Evolutionary conservation across 1,284 basidiomycete genomes (phyloP).

Genomic region (Rhodotorula sp.): DNA sequence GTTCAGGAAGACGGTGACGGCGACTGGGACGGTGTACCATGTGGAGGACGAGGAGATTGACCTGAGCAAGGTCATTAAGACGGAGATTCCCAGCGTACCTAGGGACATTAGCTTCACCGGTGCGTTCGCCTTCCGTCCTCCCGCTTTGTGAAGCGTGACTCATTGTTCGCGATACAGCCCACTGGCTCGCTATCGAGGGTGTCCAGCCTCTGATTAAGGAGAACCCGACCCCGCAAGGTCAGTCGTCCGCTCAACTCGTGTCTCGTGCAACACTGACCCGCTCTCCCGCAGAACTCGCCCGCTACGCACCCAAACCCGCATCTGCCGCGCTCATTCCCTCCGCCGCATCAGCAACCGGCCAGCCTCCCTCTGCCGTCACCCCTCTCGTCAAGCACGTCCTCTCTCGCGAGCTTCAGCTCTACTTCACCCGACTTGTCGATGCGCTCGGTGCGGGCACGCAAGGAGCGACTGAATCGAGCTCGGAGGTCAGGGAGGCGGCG

Average conservation of each 20-base stretch:
- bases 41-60: conserved; percentile 97
- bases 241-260: conserved; percentile 3
- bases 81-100: conserved; percentile 74
- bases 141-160: neutral
- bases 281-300: conserved; percentile 35
- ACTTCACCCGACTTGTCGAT: conserved; percentile 87
- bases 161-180: conserved; percentile 55
- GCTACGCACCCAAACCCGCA: conserved; percentile 29
- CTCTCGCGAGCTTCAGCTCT: conserved; percentile 90
- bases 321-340: conserved; percentile 45
- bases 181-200: conserved; percentile 98
- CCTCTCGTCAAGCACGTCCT: conserved; percentile 79
- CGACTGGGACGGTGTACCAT: conserved; percentile 67
- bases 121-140: conserved; percentile 13
- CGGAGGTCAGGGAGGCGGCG: conserved; percentile 72
- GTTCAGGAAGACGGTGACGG: conserved; percentile 50
- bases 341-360: conserved; percentile 43
- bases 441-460: conserved; percentile 65
- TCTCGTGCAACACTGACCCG: conserved; percentile 1
- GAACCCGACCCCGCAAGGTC: conserved; percentile 69
- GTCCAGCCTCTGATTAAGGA: conserved; percentile 95
- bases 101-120: conserved; percentile 71
- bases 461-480: conserved; percentile 40
- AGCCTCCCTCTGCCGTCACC: conserved; percentile 52
- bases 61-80: conserved; percentile 81